Percentiles rank a stretch among this genome's conserved stretches.
Conservation (phyloP, 2,329 filamentous ascomycete species). For the Phaeoacremonium minimum region DNA sequence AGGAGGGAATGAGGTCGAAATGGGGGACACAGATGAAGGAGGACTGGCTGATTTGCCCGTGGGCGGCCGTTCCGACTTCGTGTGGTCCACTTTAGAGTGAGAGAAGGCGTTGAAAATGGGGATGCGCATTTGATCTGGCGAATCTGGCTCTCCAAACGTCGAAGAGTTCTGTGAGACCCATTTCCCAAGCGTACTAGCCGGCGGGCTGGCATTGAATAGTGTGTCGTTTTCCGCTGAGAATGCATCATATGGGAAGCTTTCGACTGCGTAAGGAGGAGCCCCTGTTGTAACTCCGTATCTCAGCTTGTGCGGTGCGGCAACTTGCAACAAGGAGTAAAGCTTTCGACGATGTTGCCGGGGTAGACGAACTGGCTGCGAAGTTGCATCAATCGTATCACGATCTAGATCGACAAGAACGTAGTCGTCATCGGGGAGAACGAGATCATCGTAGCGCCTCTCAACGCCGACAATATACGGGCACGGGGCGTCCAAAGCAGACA, state of each 20-base stretch:
- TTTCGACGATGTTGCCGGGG: conserved; percentile 89
- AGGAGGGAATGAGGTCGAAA: conserved; percentile 72
- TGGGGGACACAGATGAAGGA: conserved; percentile 66
- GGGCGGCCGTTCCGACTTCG: conserved; percentile 68
- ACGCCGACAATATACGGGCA: conserved; percentile 97
- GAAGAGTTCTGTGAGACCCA: conserved; percentile 88
- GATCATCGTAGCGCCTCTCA: conserved; percentile 82
- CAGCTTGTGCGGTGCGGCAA: conserved; percentile 85
- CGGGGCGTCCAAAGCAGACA: conserved; percentile 88
- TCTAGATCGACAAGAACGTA: conserved; percentile 94
- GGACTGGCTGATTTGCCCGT: conserved; percentile 67
- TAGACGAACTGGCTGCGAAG: conserved; percentile 69
- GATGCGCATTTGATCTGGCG: conserved; percentile 44
- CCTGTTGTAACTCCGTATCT: conserved; percentile 83
- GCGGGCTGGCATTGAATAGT: conserved; percentile 70
- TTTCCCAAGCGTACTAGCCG: conserved; percentile 71
- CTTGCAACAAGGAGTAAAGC: conserved; percentile 79
- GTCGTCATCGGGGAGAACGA: conserved; percentile 88
- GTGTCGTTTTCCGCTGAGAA: conserved; percentile 83
- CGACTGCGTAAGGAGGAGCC: conserved; percentile 86
- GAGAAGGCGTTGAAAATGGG: conserved; percentile 91
- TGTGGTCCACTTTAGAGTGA: conserved; percentile 64
- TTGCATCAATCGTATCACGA: conserved; percentile 83
- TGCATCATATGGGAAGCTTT: conserved; percentile 85
- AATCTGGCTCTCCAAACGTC: conserved; percentile 69